These are phyloP conservation scores for Solanum microdontum DNA, from an alignment of 257 asterid genomes.

Conservation along the genomic window DNA sequence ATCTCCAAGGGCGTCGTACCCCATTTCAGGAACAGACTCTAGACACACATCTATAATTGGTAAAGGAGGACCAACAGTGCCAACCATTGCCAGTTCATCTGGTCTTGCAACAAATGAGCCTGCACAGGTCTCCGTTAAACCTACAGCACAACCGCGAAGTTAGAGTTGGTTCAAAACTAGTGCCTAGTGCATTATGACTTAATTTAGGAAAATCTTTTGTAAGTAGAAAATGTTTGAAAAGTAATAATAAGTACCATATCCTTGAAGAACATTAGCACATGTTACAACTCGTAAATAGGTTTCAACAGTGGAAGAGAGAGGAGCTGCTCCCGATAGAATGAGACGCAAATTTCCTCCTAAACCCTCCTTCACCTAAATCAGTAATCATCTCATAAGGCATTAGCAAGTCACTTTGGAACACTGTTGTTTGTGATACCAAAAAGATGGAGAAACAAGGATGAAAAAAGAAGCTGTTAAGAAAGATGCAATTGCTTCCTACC, in stretches of 20 bases:
- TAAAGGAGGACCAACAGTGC: conserved; percentile 78
- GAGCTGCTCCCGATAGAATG: conserved; percentile 82
- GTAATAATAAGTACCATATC: conserved; percentile 42
- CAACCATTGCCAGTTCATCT: conserved; percentile 54
- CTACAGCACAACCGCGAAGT: conserved; percentile 17
- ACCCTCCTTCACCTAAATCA: conserved; percentile 54
- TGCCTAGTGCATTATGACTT: neutral
- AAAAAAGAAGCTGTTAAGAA: neutral
- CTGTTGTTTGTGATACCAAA: neutral
- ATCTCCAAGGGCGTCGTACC: conserved; percentile 54
- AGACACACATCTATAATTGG: conserved; percentile 61
- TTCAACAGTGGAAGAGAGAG: conserved; percentile 67
- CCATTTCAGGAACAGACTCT: conserved; percentile 82
- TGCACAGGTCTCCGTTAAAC: conserved; percentile 86
- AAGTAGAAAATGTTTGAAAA: neutral
- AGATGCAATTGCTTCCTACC: conserved; percentile 18
- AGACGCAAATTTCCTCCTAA: conserved; percentile 78
- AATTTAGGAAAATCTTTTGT: neutral
- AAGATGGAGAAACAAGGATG: neutral
- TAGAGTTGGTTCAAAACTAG: neutral
- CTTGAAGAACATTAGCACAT: conserved; percentile 75
- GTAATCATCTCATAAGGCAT: neutral
- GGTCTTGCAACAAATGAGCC: conserved; percentile 79
- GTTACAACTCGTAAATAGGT: conserved; percentile 74
- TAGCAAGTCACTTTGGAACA: neutral